phyloP scores from a whole-genome alignment of 1,284 basidiomycete genomes.

The Mycena sp. region DNA sequence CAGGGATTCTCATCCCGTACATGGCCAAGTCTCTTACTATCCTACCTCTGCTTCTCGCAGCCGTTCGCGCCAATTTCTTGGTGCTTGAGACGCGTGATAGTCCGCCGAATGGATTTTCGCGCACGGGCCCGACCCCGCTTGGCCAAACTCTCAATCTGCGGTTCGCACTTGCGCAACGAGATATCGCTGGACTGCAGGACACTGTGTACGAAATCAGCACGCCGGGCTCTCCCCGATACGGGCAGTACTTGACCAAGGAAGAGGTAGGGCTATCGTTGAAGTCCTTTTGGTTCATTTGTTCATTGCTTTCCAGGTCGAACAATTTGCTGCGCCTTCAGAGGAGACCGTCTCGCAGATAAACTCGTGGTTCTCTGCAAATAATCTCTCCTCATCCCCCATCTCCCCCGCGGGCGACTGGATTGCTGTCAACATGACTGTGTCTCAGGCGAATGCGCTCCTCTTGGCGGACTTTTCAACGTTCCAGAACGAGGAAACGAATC shows the following conservation, averaged over 20 bases:
- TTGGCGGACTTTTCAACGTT: slow-evolving; percentile 50
- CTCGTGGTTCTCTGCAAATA: slow-evolving; percentile 54
- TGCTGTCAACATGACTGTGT: slow-evolving; percentile 50
- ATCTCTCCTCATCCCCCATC: slow-evolving; percentile 41
- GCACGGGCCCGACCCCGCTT: neutral
- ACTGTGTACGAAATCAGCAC: slow-evolving; percentile 21
- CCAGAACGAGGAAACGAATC: slow-evolving; percentile 43
- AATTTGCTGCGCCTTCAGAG: slow-evolving; percentile 49
- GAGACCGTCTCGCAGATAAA: slow-evolving; percentile 49
- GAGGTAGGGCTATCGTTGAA: neutral
- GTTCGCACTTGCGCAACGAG: slow-evolving; percentile 15
- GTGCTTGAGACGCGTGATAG: neutral
- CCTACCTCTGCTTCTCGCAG: too few relatives aligned
- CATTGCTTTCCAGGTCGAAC: slow-evolving; percentile 25
- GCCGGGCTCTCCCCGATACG: slow-evolving; percentile 14
- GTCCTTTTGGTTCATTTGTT: neutral
- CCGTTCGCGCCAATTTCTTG: neutral
- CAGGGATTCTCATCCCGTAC: too few relatives aligned
- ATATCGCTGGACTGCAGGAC: slow-evolving; percentile 19
- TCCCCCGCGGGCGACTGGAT: slow-evolving; percentile 54
- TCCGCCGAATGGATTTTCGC: slow-evolving; percentile 10
- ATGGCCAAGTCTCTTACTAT: too few relatives aligned
- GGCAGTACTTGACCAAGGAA: slow-evolving; percentile 19
- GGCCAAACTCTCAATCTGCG: slow-evolving; percentile 16
- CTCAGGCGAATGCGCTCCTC: slow-evolving; percentile 53